phyloP scores from a whole-genome alignment of 805 yeast genomes.

The Ogataea saltuana region DNA sequence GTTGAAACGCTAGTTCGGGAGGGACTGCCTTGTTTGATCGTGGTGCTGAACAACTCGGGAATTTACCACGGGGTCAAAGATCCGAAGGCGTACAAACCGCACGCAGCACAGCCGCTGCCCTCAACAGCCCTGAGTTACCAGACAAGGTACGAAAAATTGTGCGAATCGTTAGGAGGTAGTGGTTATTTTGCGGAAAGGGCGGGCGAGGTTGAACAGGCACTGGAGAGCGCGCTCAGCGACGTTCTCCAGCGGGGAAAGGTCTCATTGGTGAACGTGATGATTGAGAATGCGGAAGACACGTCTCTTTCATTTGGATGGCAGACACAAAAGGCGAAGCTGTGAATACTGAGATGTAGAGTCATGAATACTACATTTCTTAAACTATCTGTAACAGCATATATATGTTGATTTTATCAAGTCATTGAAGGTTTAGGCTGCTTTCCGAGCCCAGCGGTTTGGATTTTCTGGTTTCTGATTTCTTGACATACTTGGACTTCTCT shows the following conservation, averaged over 20 bases:
- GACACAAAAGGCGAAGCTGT: slow-evolving; percentile 40
- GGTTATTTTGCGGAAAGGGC: slow-evolving; percentile 50
- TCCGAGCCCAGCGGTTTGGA: neutral
- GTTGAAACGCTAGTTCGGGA: slow-evolving; percentile 66
- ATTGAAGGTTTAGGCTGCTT: too few species aligned
- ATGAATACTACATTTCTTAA: too few species aligned
- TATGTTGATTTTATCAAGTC: too few species aligned
- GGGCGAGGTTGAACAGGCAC: slow-evolving; percentile 38
- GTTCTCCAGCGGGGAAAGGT: slow-evolving; percentile 36
- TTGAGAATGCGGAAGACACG: slow-evolving; percentile 53
- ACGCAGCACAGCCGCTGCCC: slow-evolving; percentile 40
- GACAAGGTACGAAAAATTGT: slow-evolving; percentile 58
- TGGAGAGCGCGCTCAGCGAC: slow-evolving; percentile 39
- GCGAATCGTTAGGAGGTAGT: slow-evolving; percentile 54
- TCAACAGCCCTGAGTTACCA: slow-evolving; percentile 60
- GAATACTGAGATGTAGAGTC: neutral
- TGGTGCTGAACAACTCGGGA: slow-evolving; percentile 75
- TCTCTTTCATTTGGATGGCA: slow-evolving; percentile 70
- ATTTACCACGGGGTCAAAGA: slow-evolving; percentile 62
- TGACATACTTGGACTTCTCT: slow-evolving; percentile 28
- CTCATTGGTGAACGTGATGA: slow-evolving; percentile 59
- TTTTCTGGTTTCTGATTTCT: slow-evolving; percentile 20
- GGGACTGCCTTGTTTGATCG: slow-evolving; percentile 52
- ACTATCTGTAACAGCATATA: too few species aligned
- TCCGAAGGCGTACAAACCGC: slow-evolving; percentile 18